These are phyloP conservation scores for Aquilaria yunnanensis DNA, from an alignment of 345 rosid species.

Conservation along the genomic window DNA sequence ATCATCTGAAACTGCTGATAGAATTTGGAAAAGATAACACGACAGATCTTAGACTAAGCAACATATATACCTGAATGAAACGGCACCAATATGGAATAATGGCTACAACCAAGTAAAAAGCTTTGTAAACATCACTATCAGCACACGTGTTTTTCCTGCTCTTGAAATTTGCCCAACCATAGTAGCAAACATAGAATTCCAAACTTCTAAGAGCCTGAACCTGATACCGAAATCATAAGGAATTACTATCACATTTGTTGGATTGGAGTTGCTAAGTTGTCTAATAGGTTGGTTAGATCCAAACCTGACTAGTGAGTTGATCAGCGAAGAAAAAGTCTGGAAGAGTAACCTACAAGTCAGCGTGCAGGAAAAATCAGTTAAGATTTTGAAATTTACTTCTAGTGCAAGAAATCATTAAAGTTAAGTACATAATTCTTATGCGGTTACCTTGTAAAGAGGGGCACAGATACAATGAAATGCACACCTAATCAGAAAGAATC, in stretches of 20 bases:
- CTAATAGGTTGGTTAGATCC: not conserved
- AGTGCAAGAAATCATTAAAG: not conserved
- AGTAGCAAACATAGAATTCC: slow-evolving; percentile 56
- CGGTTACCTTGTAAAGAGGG: slow-evolving; percentile 69
- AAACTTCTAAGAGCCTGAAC: slow-evolving; percentile 56
- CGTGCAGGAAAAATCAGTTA: not conserved
- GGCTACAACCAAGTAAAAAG: slow-evolving; percentile 42
- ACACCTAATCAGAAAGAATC: slow-evolving; percentile 47
- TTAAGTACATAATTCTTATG: not conserved
- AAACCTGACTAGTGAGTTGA: slow-evolving; percentile 80
- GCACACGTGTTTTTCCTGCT: slow-evolving; percentile 43
- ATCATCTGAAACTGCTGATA: not conserved
- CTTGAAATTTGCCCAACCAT: slow-evolving; percentile 55
- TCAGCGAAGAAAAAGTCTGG: slow-evolving; percentile 89
- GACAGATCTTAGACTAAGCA: not conserved
- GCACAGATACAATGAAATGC: slow-evolving; percentile 44
- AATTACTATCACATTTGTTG: not conserved
- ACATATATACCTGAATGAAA: slow-evolving; percentile 48
- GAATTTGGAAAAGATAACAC: not conserved
- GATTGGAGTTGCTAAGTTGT: not conserved
- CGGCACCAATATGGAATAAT: slow-evolving; percentile 73
- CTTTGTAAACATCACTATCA: slow-evolving; percentile 33
- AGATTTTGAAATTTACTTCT: not conserved
- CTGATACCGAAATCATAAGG: slow-evolving; percentile 16
- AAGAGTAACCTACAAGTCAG: slow-evolving; percentile 46